phyloP scores from a whole-genome alignment of 2,329 filamentous ascomycete species.

The Monascus ruber region DNA sequence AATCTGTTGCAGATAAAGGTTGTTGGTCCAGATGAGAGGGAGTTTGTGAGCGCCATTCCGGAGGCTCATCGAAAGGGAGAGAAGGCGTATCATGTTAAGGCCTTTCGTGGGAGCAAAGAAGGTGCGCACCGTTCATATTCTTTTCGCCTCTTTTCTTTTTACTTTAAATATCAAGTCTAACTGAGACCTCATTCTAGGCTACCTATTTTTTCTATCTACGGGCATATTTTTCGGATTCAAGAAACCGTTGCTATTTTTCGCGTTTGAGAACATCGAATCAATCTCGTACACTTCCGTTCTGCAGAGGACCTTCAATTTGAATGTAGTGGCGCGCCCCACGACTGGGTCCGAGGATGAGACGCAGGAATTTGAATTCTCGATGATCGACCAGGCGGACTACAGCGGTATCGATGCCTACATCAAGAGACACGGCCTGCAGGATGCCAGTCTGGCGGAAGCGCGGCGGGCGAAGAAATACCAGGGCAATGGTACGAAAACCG shows the following conservation, averaged over 20 bases:
- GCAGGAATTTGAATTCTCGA: conserved; percentile 52
- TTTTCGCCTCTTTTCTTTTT: too few relatives aligned
- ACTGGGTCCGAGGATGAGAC: conserved; percentile 25
- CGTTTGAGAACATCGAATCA: conserved; percentile 47
- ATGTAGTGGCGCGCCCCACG: conserved; percentile 36
- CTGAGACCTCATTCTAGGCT: conserved; percentile 32
- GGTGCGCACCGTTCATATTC: conserved; percentile 25
- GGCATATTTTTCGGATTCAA: conserved; percentile 56
- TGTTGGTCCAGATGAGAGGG: conserved; percentile 42
- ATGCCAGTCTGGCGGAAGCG: conserved; percentile 51
- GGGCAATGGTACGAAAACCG: conserved; percentile 29
- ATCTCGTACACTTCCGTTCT: conserved; percentile 54
- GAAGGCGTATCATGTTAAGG: conserved; percentile 53
- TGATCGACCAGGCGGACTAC: conserved; percentile 55
- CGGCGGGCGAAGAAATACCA: conserved; percentile 51
- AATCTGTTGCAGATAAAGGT: conserved; percentile 37
- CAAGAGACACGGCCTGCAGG: conserved; percentile 49
- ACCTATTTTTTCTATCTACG: conserved; percentile 50
- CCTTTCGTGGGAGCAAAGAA: conserved; percentile 54
- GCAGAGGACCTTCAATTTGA: conserved; percentile 55
- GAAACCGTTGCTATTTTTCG: conserved; percentile 52
- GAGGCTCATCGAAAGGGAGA: conserved; percentile 53
- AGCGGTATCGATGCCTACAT: conserved; percentile 52
- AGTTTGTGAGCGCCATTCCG: conserved; percentile 49
- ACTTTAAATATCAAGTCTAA: too few relatives aligned